Percentiles rank a stretch among this genome's conserved stretches.
phyloP scores from a whole-genome alignment of 2,329 filamentous ascomycete genomes.

The Aspergillus sp. region DNA sequence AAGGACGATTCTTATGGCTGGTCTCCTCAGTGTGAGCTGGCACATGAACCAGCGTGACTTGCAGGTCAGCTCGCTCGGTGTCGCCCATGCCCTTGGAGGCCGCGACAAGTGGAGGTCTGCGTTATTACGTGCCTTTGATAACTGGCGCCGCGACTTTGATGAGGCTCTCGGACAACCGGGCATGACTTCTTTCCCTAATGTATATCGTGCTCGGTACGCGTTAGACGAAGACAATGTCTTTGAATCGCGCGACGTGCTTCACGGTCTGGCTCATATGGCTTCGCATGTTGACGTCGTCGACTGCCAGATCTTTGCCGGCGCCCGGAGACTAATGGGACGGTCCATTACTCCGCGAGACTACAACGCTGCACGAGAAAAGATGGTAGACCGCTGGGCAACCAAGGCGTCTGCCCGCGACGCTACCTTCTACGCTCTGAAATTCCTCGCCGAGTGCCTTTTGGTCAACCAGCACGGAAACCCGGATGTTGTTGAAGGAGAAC shows the following conservation, averaged over 20 bases:
- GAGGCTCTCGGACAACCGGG: constrained; percentile 64
- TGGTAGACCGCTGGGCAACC: constrained; percentile 87
- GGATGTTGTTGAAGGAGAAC: constrained; percentile 29
- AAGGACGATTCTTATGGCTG: constrained; percentile 89
- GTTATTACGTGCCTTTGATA: constrained; percentile 83
- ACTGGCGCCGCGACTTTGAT: constrained; percentile 92
- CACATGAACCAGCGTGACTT: constrained; percentile 96
- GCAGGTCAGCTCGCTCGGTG: constrained; percentile 83
- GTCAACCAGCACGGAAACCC: constrained; percentile 46
- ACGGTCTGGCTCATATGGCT: constrained; percentile 94
- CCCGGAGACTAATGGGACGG: constrained; percentile 79
- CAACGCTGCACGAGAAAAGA: constrained; percentile 73
- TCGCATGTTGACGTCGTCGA: constrained; percentile 98
- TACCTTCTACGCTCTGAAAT: constrained; percentile 87
- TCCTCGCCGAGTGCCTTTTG: constrained; percentile 75
- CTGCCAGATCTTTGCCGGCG: constrained; percentile 91
- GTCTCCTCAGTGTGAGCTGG: constrained; percentile 89
- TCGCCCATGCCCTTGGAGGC: constrained; percentile 75
- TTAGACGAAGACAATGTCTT: constrained; percentile 70
- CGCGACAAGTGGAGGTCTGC: constrained; percentile 88
- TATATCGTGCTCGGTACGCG: constrained; percentile 28
- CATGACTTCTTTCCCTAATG: constrained; percentile 23
- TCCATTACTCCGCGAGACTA: constrained; percentile 82
- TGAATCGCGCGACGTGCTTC: constrained; percentile 83
- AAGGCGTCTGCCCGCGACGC: constrained; percentile 86